Evolutionary conservation across 1,284 basidiomycete species (phyloP).

Genomic region (Afroboletus lepidellus): DNA sequence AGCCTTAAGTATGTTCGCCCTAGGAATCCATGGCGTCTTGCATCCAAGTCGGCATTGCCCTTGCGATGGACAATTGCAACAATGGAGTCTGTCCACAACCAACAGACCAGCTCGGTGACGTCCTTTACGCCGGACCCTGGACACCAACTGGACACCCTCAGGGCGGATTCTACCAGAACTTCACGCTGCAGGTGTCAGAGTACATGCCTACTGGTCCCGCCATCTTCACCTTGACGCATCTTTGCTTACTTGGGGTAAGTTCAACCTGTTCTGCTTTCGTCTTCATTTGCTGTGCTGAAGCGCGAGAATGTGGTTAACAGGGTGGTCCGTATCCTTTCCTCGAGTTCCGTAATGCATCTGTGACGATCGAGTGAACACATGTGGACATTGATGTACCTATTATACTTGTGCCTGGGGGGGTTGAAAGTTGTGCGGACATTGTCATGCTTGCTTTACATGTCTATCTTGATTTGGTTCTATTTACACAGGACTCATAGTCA

Average conservation of each 20-base stretch:
- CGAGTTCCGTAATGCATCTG: slow-evolving; percentile 7
- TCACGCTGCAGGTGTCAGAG: slow-evolving; percentile 19
- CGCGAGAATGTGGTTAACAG: slow-evolving; percentile 11
- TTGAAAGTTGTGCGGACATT: neutral
- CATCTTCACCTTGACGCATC: slow-evolving; percentile 33
- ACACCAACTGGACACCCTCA: slow-evolving; percentile 19
- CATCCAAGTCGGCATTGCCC: slow-evolving; percentile 33
- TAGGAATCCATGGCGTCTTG: slow-evolving; percentile 25
- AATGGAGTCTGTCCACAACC: slow-evolving; percentile 26
- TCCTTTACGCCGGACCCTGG: slow-evolving; percentile 33
- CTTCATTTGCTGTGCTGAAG: slow-evolving; percentile 5
- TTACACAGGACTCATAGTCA: too few relatives aligned
- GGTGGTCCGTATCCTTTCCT: slow-evolving; percentile 2
- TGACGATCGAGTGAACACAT: neutral
- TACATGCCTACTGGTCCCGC: slow-evolving; percentile 19
- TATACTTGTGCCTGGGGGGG: too few relatives aligned
- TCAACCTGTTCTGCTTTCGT: neutral
- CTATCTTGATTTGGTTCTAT: too few relatives aligned
- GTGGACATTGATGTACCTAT: too few relatives aligned
- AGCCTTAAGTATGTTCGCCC: neutral
- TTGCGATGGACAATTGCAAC: slow-evolving; percentile 22
- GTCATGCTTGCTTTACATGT: too few relatives aligned
- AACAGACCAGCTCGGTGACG: slow-evolving; percentile 18
- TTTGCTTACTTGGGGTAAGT: slow-evolving; percentile 33
- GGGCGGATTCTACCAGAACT: slow-evolving; percentile 34